Conservation (phyloP, 768 basidiomycete genomes). For the Daedalea quercina region DNA sequence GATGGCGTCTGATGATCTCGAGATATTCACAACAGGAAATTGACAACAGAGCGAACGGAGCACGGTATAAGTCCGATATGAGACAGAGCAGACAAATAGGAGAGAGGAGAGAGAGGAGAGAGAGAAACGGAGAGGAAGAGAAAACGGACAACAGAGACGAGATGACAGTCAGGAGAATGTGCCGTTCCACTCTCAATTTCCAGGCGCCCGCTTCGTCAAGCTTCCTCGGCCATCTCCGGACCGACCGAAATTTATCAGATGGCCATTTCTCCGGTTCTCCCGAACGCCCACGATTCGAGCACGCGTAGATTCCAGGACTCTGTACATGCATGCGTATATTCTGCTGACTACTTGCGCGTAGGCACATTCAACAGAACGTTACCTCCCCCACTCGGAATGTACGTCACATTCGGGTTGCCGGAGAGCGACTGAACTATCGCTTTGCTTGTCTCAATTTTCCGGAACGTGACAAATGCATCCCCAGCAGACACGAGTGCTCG, state of each 20-base stretch:
- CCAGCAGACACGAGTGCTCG: slow-evolving; percentile 88
- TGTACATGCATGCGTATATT: not conserved
- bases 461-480: slow-evolving; percentile 89
- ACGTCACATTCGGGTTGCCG: slow-evolving; percentile 79
- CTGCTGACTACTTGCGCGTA: slow-evolving; percentile 22
- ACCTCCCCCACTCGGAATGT: slow-evolving; percentile 75
- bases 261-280: not conserved
- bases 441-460: slow-evolving; percentile 97
- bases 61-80: slow-evolving; percentile 32
- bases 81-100: slow-evolving; percentile 43
- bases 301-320: not conserved
- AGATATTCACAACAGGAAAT: slow-evolving; percentile 23
- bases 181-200: slow-evolving; percentile 13
- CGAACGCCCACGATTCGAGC: not conserved
- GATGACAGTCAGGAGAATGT: slow-evolving; percentile 25
- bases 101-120: slow-evolving; percentile 37
- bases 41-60: slow-evolving; percentile 18
- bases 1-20: slow-evolving; percentile 7
- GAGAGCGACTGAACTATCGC: slow-evolving; percentile 88
- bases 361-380: slow-evolving; percentile 84
- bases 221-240: slow-evolving; percentile 21
- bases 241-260: slow-evolving; percentile 14
- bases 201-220: slow-evolving; percentile 6
- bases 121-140: slow-evolving; percentile 31
- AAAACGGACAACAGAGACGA: slow-evolving; percentile 29